phyloP scores from a whole-genome alignment of 2,329 filamentous ascomycete species.

The Karstenula rhodostoma region DNA sequence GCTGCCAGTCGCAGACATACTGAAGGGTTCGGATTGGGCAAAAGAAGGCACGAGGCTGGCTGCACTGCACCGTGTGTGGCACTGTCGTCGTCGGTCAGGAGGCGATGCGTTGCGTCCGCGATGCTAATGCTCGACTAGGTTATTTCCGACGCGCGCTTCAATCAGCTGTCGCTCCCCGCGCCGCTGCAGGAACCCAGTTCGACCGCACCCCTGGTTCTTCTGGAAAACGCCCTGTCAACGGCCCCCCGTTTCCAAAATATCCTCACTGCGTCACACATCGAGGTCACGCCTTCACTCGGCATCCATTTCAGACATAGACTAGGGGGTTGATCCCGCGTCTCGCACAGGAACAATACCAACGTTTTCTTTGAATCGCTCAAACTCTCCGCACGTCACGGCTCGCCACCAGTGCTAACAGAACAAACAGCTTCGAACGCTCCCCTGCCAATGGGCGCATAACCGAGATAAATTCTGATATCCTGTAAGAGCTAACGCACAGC shows the following conservation, averaged over 20 bases:
- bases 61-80: conserved; percentile 3
- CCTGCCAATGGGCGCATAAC: background rate
- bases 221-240: conserved; percentile 13
- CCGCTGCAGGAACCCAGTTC: conserved; percentile 19
- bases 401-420: background rate
- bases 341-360: conserved; percentile 3
- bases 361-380: conserved; percentile 4
- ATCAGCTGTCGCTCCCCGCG: conserved; percentile 11
- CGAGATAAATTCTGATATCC: background rate
- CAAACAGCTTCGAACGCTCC: background rate
- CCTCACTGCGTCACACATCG: conserved; percentile 4
- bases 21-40: background rate
- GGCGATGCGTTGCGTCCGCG: conserved; percentile 8
- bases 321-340: background rate
- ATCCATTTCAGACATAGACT: background rate
- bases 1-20: conserved; percentile 38
- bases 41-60: conserved; percentile 4
- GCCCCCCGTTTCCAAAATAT: background rate
- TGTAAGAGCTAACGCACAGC: background rate
- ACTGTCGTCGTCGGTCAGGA: conserved; percentile 15
- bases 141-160: conserved; percentile 15
- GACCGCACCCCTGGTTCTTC: conserved; percentile 18
- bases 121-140: conserved; percentile 13
- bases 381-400: background rate
- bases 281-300: background rate